phyloP scores from a whole-genome alignment of 2,329 filamentous ascomycete species.

The Stemphylium vesicarium region DNA sequence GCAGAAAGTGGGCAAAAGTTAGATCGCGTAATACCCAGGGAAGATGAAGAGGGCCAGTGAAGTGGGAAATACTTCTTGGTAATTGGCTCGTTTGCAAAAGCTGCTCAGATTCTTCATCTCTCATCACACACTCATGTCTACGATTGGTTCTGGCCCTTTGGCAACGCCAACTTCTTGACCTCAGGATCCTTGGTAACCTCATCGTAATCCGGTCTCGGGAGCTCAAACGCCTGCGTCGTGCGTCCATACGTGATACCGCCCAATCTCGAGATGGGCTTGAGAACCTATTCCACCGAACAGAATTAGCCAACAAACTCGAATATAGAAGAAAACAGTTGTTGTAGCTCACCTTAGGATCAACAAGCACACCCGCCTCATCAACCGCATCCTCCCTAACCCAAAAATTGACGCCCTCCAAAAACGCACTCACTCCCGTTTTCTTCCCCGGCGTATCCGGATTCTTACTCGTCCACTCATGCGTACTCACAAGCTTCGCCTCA shows the following conservation, averaged over 20 bases:
- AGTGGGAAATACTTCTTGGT: too few species aligned
- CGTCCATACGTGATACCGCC: constrained; percentile 88
- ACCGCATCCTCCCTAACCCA: constrained; percentile 91
- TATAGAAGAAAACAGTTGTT: too few species aligned
- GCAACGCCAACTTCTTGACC: constrained; percentile 61
- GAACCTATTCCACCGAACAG: constrained; percentile 54
- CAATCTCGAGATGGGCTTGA: constrained; percentile 77
- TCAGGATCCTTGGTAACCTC: constrained; percentile 58
- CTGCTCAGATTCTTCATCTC: background rate
- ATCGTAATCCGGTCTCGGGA: constrained; percentile 64
- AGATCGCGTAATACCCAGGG: background rate
- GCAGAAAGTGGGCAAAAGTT: background rate
- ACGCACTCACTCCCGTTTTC: constrained; percentile 74
- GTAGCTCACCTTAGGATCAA: constrained; percentile 70
- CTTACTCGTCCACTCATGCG: constrained; percentile 78
- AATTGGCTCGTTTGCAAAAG: too few species aligned
- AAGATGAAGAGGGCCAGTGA: background rate
- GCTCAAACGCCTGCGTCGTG: constrained; percentile 71
- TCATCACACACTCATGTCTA: background rate
- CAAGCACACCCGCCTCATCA: constrained; percentile 73
- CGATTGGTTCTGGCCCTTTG: constrained; percentile 6
- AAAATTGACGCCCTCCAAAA: constrained; percentile 84
- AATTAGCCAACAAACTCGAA: background rate
- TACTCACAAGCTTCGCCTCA: constrained; percentile 78
- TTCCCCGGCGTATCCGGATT: constrained; percentile 66